Evolutionary conservation across 345 rosid species (phyloP).

Genomic region (Linum tenue): DNA sequence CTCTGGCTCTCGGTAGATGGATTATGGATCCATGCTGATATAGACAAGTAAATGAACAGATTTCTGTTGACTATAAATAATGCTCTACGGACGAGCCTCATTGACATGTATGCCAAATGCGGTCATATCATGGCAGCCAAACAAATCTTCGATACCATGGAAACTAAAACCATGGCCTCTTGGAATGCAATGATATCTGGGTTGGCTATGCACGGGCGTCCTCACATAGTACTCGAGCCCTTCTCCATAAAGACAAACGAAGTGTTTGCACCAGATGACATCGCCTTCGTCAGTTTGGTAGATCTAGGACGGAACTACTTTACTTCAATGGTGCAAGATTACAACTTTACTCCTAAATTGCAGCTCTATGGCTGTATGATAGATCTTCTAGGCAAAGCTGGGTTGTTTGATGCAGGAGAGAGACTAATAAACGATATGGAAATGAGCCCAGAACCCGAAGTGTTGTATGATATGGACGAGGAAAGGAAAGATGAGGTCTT

Average conservation of each 20-base stretch:
- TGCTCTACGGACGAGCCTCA: constrained; percentile 18
- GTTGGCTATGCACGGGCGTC: constrained; percentile 16
- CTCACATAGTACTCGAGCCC: constrained; percentile 11
- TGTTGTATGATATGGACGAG: constrained; percentile 63
- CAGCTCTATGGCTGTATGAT: constrained; percentile 70
- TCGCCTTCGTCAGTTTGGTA: constrained; percentile 52
- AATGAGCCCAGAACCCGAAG: constrained; percentile 58
- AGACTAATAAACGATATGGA: constrained; percentile 39
- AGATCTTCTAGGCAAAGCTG: constrained; percentile 62
- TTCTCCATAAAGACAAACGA: constrained; percentile 39
- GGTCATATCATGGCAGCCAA: constrained; percentile 13
- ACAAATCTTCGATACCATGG: constrained; percentile 13
- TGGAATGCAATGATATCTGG: constrained; percentile 25
- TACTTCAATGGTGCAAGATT: constrained; percentile 40
- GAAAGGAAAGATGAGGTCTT: constrained; percentile 61
- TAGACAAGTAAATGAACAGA: constrained; percentile 9
- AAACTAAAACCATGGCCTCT: constrained; percentile 14
- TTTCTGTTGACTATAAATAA: not conserved
- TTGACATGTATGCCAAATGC: constrained; percentile 27
- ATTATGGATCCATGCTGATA: constrained; percentile 19
- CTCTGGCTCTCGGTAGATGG: constrained; percentile 20
- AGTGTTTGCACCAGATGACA: constrained; percentile 52
- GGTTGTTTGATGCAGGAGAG: constrained; percentile 55
- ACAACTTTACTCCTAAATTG: constrained; percentile 45
- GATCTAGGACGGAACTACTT: constrained; percentile 49